Evolutionary conservation across 2,329 filamentous ascomycete genomes (phyloP).

Genomic region (Aureobasidium zeae): DNA sequence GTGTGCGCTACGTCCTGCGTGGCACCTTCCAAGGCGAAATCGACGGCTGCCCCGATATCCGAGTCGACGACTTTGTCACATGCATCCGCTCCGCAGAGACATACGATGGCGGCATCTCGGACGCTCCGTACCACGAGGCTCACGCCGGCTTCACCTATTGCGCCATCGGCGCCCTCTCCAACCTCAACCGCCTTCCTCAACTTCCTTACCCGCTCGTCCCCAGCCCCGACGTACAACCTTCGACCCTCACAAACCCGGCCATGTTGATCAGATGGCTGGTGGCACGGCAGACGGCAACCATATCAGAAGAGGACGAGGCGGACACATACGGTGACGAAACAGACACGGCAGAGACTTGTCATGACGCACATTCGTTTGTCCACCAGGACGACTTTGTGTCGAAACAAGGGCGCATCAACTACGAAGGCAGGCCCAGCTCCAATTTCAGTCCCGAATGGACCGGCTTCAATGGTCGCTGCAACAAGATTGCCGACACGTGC

Average conservation of each 20-base stretch:
- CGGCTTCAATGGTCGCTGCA: slow-evolving; percentile 82
- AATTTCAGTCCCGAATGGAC: slow-evolving; percentile 50
- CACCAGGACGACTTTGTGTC: slow-evolving; percentile 26
- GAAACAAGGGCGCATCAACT: slow-evolving; percentile 23
- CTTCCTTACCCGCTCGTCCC: not conserved
- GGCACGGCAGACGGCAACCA: slow-evolving; percentile 37
- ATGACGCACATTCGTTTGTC: slow-evolving; percentile 33
- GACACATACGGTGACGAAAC: slow-evolving; percentile 27
- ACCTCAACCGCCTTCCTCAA: slow-evolving; percentile 55
- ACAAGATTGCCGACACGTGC: slow-evolving; percentile 90
- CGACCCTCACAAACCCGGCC: slow-evolving; percentile 26
- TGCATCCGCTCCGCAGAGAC: slow-evolving; percentile 62
- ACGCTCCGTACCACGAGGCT: slow-evolving; percentile 69
- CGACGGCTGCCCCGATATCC: slow-evolving; percentile 58
- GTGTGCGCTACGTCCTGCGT: slow-evolving; percentile 71
- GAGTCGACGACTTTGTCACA: slow-evolving; percentile 58
- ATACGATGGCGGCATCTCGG: slow-evolving; percentile 77
- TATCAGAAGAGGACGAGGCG: slow-evolving; percentile 34
- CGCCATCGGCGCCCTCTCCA: slow-evolving; percentile 64
- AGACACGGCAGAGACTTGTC: slow-evolving; percentile 33
- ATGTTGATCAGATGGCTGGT: slow-evolving; percentile 39
- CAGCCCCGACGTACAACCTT: slow-evolving; percentile 1
- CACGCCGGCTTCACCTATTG: slow-evolving; percentile 91
- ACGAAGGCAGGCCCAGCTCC: slow-evolving; percentile 48
- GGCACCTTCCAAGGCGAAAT: slow-evolving; percentile 49